Conservation (phyloP, 345 rosid genomes). For the thale cress (Arabidopsis thaliana) region TAIR10.1 NC_003076.8:8861001-8861500, state of each 20-base stretch:
- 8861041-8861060: too few relatives aligned
- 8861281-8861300: slow-evolving; percentile 41
- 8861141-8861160: background rate
- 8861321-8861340: slow-evolving; percentile 33
- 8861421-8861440: background rate
- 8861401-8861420: background rate
- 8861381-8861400: slow-evolving; percentile 31
- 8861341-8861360: background rate
- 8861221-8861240: background rate
- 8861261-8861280: slow-evolving; percentile 31
- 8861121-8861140: background rate
- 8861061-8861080: background rate
- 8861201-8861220: background rate
- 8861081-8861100: background rate
- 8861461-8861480: background rate
- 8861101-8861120: background rate
- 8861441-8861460: background rate
- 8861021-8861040: too few relatives aligned
- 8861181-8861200: slow-evolving; percentile 13
- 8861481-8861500: slow-evolving; percentile 16
- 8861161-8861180: slow-evolving; percentile 26
- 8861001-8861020: too few relatives aligned
- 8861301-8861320: slow-evolving; percentile 38
- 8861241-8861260: background rate
- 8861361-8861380: slow-evolving; percentile 38